Evolutionary conservation across 371 early-diverging fungal species (phyloP).

Genomic region (Mortierella sp.): DNA sequence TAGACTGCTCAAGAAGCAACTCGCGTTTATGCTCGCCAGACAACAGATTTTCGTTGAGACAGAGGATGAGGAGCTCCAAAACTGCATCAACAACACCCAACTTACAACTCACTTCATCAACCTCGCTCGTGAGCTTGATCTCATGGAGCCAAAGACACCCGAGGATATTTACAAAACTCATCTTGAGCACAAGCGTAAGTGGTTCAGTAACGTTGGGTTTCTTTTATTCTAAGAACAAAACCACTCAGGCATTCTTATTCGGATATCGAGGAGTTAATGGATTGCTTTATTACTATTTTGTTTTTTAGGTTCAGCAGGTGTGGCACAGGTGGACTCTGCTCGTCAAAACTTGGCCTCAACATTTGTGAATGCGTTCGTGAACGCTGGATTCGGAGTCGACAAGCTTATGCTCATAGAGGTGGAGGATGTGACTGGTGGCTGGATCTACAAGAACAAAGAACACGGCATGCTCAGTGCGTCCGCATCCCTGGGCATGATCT

Average conservation of each 20-base stretch:
- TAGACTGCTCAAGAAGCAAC: constrained; percentile 88
- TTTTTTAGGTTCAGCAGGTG: constrained; percentile 63
- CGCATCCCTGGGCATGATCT: constrained; percentile 93
- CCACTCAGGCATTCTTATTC: too few species aligned
- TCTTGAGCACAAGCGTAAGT: constrained; percentile 86
- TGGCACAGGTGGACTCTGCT: constrained; percentile 87
- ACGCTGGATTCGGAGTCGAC: constrained; percentile 95
- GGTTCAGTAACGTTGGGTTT: too few species aligned
- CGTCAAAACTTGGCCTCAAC: constrained; percentile 95
- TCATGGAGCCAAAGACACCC: constrained; percentile 95
- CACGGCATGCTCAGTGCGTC: constrained; percentile 94
- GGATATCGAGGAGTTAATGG: too few species aligned
- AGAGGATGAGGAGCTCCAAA: constrained; percentile 84
- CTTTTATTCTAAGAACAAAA: too few species aligned
- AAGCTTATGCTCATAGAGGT: constrained; percentile 88
- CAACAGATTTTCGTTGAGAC: constrained; percentile 87
- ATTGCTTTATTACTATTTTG: background rate
- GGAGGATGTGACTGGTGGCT: constrained; percentile 79
- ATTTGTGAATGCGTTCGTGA: constrained; percentile 98
- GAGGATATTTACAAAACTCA: constrained; percentile 98
- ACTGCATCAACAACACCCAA: constrained; percentile 88
- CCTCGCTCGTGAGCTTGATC: constrained; percentile 93
- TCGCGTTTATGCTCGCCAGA: constrained; percentile 93
- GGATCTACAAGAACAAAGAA: constrained; percentile 98
- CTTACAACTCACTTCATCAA: constrained; percentile 88